Evolutionary conservation across 2,329 filamentous ascomycete species (phyloP), one percentile per base, ranked within the genome.

Genomic region (Ambrosiella beaveri): DNA sequence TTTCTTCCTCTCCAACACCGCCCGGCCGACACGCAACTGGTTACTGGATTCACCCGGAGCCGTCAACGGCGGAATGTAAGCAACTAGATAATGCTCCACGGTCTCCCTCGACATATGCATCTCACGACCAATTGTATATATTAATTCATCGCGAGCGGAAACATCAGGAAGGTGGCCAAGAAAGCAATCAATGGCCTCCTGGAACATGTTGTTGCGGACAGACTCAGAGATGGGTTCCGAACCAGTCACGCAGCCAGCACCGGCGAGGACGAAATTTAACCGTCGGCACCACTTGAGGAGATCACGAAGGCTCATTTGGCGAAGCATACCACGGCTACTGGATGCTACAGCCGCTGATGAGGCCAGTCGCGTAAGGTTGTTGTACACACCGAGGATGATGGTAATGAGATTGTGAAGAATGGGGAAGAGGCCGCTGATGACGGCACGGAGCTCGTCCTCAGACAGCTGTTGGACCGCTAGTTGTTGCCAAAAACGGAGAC

Each of bases 141-240:
- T 79, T 38, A 94, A 72, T 3, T 74, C 70, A 52, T 73, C 71
- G 54, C 82, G 80, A 37, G 82, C 72, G 11, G 78, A 74, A 37
- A 76, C 75, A 59, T 84, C 84, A 8, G 85, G 84, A 51, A 93
- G 74, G 66, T 85, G 88, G 57, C 86, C 87, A 47, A 88, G 83
- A 68, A 98, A 97, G 66, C 90, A 94, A 69, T 98, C 93, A 56
- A 93, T 77, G 0, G 89, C 87, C 67, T 98, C 93, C 72, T 95
- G 80, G 65, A 96, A 96, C 69, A 97, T 95, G 64, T 85, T 82
- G 65, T 96, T 85, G 63, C 80, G 75, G 0, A 80, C 80, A 1
- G 78, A 78, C 64, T 91, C 86, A n/a, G 76, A 81, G 19, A 89
- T 80, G 0, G 84, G 75, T 67, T 93, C 86, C 17, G 79, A 75